Evolutionary conservation across 202 grass and related monocot species (phyloP).

Genomic region (Setaria italica): DNA sequence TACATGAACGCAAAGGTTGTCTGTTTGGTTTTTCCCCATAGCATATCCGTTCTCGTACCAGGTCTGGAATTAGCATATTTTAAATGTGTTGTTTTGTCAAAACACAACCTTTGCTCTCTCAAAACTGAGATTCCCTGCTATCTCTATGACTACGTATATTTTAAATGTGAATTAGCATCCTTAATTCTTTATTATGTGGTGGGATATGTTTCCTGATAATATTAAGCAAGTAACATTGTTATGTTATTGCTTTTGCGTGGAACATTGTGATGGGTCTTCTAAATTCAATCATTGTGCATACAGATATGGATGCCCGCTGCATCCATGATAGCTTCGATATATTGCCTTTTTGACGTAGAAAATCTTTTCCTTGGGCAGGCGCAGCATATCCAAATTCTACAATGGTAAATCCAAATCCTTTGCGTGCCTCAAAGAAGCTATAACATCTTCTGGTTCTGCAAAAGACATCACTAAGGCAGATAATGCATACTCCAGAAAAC

Average conservation of each 20-base stretch:
- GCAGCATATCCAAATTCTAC: constrained; percentile 74
- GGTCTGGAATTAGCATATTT: not conserved
- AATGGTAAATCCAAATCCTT: constrained; percentile 86
- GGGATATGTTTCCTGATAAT: constrained; percentile 11
- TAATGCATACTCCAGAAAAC: constrained; percentile 66
- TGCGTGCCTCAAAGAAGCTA: constrained; percentile 46
- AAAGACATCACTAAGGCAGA: constrained; percentile 67
- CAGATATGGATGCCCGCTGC: not conserved
- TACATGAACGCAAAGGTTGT: not conserved
- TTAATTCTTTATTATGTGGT: constrained; percentile 16
- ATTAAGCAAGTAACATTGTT: not conserved
- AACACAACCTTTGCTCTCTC: not conserved
- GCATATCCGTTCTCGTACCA: not conserved
- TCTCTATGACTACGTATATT: not conserved
- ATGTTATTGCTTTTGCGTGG: constrained; percentile 13
- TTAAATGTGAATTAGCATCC: not conserved
- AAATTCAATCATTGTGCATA: constrained; percentile 1
- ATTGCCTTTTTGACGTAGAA: not conserved
- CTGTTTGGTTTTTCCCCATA: not conserved
- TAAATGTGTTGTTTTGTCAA: not conserved
- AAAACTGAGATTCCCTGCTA: constrained; percentile 1
- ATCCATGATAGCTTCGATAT: not conserved
- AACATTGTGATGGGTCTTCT: not conserved
- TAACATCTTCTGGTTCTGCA: constrained; percentile 53
- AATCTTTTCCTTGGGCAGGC: constrained; percentile 48